Conservation (phyloP, 805 yeast species). For the Candida anglica region DNA sequence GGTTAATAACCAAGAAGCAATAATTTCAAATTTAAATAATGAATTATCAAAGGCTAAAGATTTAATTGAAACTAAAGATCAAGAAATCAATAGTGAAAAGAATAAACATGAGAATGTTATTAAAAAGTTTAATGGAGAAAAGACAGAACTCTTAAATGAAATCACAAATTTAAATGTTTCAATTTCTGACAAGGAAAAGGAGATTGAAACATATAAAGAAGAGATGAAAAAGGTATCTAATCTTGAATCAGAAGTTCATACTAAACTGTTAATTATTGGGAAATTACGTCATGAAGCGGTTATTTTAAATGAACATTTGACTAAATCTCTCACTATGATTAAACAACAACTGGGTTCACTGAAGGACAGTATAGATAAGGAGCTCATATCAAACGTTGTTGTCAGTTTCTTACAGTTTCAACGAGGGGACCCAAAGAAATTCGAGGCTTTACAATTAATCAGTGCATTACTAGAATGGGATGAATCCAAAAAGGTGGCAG, state of each 20-base stretch:
- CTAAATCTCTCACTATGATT: slow-evolving; percentile 85
- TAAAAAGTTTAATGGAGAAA: slow-evolving; percentile 5
- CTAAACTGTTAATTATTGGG: slow-evolving; percentile 75
- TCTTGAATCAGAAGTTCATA: slow-evolving; percentile 51
- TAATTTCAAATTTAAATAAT: slow-evolving; percentile 11
- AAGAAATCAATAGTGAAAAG: slow-evolving; percentile 2
- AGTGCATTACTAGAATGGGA: slow-evolving; percentile 87
- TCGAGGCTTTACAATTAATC: slow-evolving; percentile 83
- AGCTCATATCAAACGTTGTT: slow-evolving; percentile 79
- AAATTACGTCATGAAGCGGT: slow-evolving; percentile 94
- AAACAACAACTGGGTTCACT: slow-evolving; percentile 61
- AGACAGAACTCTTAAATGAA: slow-evolving; percentile 5
- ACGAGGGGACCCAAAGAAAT: slow-evolving; percentile 90
- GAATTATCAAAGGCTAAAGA: slow-evolving; percentile 7
- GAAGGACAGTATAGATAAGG: slow-evolving; percentile 79
- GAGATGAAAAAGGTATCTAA: slow-evolving; percentile 37
- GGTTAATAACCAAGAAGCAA: slow-evolving; percentile 23
- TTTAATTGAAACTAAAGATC: slow-evolving; percentile 5
- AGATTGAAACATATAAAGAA: slow-evolving; percentile 20
- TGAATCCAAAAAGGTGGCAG: slow-evolving; percentile 69
- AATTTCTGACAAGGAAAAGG: slow-evolving; percentile 9
- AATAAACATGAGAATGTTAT: slow-evolving; percentile 4
- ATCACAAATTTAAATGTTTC: slow-evolving; percentile 7
- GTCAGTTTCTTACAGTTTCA: slow-evolving; percentile 84
- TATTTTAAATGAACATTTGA: slow-evolving; percentile 86